Base-by-base conservation (phyloP, 192 early-diverging fungal species). In the Coemansia sp. region DNA sequence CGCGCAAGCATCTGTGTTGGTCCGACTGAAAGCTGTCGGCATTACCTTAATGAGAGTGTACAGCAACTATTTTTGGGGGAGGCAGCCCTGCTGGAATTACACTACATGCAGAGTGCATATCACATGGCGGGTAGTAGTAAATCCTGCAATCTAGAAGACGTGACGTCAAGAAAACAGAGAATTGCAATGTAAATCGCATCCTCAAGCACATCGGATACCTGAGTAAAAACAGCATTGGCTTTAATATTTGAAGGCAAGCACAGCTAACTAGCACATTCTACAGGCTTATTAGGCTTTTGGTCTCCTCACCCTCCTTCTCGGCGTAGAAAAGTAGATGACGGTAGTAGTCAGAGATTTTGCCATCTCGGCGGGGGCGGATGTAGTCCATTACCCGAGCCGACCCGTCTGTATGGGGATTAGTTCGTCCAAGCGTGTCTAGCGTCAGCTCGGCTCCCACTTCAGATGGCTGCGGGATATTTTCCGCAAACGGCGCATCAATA, bases 381-480 rank as follows among this genome's bases (percentile, higher is more conserved):
- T 71, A 78, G 55, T 78, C 76, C 66, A 78, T 71, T 11, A 78
- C 70, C 34, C 45, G 60, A 5, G 76, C 67, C 14, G 76, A 78
- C 21, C 76, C 76, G 33, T 78, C 76, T 13, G 76, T 65, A 35
- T 78, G 66, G 11, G 67, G 55, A 58, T 73, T 66, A 6, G 71
- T 78, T 31, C 73, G 73, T 60, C 76, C 68, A 3, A 78, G 60
- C 21, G 70, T 73, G 33, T 78, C 76, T 38, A 78, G 63, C 13
- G 62, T 59, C 7, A 78, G 23, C 63, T 78, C 76, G 3, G 76
- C 73, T 18, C 76, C 76, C 4, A 73, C 62, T n/a, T 78, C 76
- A 1, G 62, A 35, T 2, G 59, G 48, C 13, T 73, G 70, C 28
- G 76, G 76, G n/a, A 78, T 78, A 20, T 73, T 56, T 1, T 78